Evolutionary conservation across 495 filamentous ascomycete species (phyloP).

Genomic region (Penicillium turbatum): DNA sequence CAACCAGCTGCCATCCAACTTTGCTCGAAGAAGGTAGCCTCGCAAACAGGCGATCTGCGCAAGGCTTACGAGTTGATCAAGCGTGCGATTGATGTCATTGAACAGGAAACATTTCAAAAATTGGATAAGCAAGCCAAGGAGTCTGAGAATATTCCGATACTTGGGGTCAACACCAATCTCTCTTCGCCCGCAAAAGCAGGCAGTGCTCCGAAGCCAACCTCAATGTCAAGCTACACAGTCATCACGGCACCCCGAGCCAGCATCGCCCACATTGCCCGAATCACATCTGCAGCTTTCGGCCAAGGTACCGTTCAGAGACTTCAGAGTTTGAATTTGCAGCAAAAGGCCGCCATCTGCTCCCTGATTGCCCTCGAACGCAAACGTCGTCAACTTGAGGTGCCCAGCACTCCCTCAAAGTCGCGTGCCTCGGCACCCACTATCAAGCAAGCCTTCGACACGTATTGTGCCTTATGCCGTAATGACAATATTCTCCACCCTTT

Average conservation of each 20-base stretch:
- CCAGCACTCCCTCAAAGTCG: slow-evolving; percentile 56
- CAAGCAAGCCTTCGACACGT: slow-evolving; percentile 73
- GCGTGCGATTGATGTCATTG: slow-evolving; percentile 82
- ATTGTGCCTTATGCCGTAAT: slow-evolving; percentile 71
- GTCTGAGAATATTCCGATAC: slow-evolving; percentile 47
- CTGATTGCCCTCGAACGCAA: slow-evolving; percentile 73
- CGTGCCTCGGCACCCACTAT: slow-evolving; percentile 61
- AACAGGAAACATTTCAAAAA: slow-evolving; percentile 64
- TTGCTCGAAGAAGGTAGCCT: slow-evolving; percentile 88
- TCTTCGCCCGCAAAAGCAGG: slow-evolving; percentile 49
- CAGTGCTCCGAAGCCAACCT: slow-evolving; percentile 20
- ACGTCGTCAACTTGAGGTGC: slow-evolving; percentile 34
- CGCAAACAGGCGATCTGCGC: slow-evolving; percentile 88
- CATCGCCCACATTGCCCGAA: slow-evolving; percentile 84
- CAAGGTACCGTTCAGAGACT: slow-evolving; percentile 80
- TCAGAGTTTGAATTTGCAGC: slow-evolving; percentile 84
- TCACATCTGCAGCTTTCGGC: slow-evolving; percentile 80
- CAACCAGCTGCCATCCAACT: slow-evolving; percentile 91
- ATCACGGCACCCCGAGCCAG: slow-evolving; percentile 83
- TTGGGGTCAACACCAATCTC: slow-evolving; percentile 66
- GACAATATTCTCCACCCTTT: slow-evolving; percentile 84
- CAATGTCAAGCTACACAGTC: slow-evolving; percentile 55
- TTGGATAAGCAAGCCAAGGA: slow-evolving; percentile 34
- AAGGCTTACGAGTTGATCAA: slow-evolving; percentile 94
- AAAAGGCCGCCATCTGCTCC: slow-evolving; percentile 91